phyloP scores from a whole-genome alignment of 345 rosid genomes.

The thale cress (Arabidopsis thaliana) region TAIR10.1 NC_003074.8:230001-230500 shows the following conservation, averaged over 20 bases:
- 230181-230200: background rate
- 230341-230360: slow-evolving; percentile 92
- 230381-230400: slow-evolving; percentile 62
- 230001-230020: slow-evolving; percentile 67
- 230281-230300: slow-evolving; percentile 91
- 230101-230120: slow-evolving; percentile 67
- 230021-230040: slow-evolving; percentile 57
- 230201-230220: slow-evolving; percentile 15
- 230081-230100: slow-evolving; percentile 87
- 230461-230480: slow-evolving; percentile 86
- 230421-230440: slow-evolving; percentile 85
- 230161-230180: background rate
- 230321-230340: slow-evolving; percentile 52
- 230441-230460: slow-evolving; percentile 72
- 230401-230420: slow-evolving; percentile 85
- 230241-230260: slow-evolving; percentile 78
- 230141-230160: background rate
- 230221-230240: slow-evolving; percentile 58
- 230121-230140: background rate
- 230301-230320: slow-evolving; percentile 87
- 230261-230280: slow-evolving; percentile 80
- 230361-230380: slow-evolving; percentile 90
- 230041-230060: slow-evolving; percentile 78
- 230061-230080: slow-evolving; percentile 72
- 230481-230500: slow-evolving; percentile 92